Percentiles rank a stretch among this genome's conserved stretches.
Evolutionary conservation across 2,329 filamentous ascomycete species (phyloP).

Genomic region (Fusarium sarcochroum): DNA sequence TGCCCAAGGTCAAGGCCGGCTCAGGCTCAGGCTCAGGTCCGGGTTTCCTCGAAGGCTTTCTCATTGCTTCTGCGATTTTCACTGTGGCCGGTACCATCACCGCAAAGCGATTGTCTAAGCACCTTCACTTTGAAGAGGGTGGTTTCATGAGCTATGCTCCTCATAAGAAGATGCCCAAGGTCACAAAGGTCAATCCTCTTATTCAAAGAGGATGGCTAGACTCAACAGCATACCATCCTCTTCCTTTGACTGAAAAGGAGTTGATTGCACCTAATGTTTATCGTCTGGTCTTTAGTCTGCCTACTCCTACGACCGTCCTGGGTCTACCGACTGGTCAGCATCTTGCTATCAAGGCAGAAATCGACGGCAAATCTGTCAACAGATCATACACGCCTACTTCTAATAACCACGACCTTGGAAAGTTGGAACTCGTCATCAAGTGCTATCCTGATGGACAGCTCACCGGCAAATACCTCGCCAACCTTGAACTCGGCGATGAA

Average conservation of each 20-base stretch:
- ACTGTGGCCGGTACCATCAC: conserved; percentile 51
- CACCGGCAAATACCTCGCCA: conserved; percentile 64
- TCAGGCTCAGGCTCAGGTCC: conserved; percentile 16
- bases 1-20: conserved; percentile 31
- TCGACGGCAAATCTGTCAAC: conserved; percentile 61
- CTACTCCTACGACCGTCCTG: conserved; percentile 59
- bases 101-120: conserved; percentile 49
- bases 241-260: conserved; percentile 60
- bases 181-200: conserved; percentile 49
- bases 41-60: conserved; percentile 29
- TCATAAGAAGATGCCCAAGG: conserved; percentile 55
- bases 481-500: conserved; percentile 63
- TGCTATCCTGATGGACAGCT: conserved; percentile 65
- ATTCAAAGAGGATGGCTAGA: conserved; percentile 62
- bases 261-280: conserved; percentile 61
- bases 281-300: conserved; percentile 64
- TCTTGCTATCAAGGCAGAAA: conserved; percentile 63
- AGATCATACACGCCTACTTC: conserved; percentile 69
- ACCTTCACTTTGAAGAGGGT: conserved; percentile 49
- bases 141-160: conserved; percentile 48
- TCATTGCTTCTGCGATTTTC: conserved; percentile 35
- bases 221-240: conserved; percentile 60
- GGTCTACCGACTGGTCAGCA: conserved; percentile 71
- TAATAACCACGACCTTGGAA: conserved; percentile 64
- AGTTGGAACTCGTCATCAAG: conserved; percentile 66